Conservation (phyloP, 768 basidiomycete species). For the Suillus americanus region DNA sequence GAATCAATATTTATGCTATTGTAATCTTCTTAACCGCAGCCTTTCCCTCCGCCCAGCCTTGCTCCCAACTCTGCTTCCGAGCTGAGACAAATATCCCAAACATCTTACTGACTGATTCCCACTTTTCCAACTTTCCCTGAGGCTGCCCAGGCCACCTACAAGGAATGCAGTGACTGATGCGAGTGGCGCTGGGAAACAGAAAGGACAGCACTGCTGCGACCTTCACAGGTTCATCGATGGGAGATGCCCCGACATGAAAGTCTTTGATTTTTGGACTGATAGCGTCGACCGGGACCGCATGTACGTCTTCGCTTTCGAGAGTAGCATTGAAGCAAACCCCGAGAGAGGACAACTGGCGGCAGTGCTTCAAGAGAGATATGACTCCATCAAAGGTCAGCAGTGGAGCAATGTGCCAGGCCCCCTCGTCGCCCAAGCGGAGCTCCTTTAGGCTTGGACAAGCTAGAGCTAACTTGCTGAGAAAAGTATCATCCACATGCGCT, state of each 20-base stretch:
- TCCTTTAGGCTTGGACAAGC: background rate
- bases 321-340: background rate
- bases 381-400: background rate
- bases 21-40: background rate
- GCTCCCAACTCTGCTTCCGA: background rate
- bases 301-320: background rate
- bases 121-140: background rate
- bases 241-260: background rate
- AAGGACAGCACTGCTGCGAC: background rate
- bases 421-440: background rate
- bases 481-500: background rate
- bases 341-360: background rate
- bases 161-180: background rate
- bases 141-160: background rate
- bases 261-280: background rate
- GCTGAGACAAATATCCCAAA: background rate
- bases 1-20: background rate
- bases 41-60: background rate
- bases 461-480: background rate
- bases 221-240: background rate
- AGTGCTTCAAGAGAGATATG: background rate
- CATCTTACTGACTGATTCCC: background rate
- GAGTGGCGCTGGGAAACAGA: background rate
- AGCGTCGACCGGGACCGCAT: background rate
- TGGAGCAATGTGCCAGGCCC: background rate